phyloP scores from a whole-genome alignment of 228 moss, liverwort and hornwort genomes.

The Sphagnum magellanicum region DNA sequence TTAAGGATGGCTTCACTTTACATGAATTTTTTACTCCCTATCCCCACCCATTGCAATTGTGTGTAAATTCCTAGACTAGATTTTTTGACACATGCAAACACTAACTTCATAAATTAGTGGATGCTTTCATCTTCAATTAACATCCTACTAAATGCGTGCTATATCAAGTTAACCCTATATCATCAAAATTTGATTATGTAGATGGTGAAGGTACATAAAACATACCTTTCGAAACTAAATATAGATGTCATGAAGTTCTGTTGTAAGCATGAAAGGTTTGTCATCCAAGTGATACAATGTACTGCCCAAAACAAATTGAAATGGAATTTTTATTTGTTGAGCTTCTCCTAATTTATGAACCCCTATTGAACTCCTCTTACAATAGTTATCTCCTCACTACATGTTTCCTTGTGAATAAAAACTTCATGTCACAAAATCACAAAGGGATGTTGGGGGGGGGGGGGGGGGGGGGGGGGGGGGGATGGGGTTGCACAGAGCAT shows the following conservation, averaged over 20 bases:
- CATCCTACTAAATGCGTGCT: too few relatives aligned
- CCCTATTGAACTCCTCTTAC: constrained; percentile 48
- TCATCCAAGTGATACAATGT: constrained; percentile 92
- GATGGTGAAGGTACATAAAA: not conserved
- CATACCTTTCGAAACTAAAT: constrained; percentile 93
- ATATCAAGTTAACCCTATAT: not conserved
- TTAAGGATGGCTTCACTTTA: constrained; percentile 51
- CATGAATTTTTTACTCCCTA: constrained; percentile 80
- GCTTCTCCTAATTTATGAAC: constrained; percentile 32
- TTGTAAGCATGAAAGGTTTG: constrained; percentile 59
- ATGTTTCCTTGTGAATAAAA: constrained; percentile 89
- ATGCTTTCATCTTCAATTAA: too few relatives aligned
- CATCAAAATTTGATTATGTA: not conserved
- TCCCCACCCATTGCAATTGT: not conserved
- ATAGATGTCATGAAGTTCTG: constrained; percentile 74
- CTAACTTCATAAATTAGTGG: too few relatives aligned
- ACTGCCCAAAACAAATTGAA: constrained; percentile 89
- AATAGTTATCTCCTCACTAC: constrained; percentile 85
- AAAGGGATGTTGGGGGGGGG: too few relatives aligned
- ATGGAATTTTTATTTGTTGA: constrained; percentile 8
- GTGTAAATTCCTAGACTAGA: not conserved
- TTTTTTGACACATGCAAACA: not conserved
- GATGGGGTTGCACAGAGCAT: too few relatives aligned
- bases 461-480: too few relatives aligned
- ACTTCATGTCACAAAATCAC: constrained; percentile 21